Percentiles rank a stretch among this genome's conserved stretches.
Conservation (phyloP, 2,329 filamentous ascomycete genomes). For the Arthrinium puccinioides region DNA sequence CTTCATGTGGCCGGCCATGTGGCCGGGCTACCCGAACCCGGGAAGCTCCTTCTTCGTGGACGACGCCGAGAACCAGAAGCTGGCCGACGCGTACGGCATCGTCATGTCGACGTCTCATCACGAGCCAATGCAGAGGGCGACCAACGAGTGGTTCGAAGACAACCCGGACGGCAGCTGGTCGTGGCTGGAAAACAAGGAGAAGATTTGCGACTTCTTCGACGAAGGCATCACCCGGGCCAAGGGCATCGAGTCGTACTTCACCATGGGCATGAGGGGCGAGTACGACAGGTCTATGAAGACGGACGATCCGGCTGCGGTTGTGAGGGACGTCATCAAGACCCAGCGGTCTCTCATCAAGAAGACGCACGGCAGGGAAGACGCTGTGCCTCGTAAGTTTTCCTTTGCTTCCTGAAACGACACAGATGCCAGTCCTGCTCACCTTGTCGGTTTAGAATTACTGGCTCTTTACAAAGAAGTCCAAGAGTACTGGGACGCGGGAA, state of each 20-base stretch:
- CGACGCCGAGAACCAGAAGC: conserved; percentile 45
- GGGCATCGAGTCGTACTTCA: conserved; percentile 52
- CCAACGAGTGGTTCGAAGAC: conserved; percentile 35
- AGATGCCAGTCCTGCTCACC: conserved; percentile 10
- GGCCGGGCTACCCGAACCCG: conserved; percentile 39
- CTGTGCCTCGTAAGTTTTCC: conserved; percentile 33
- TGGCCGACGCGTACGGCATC: conserved; percentile 57
- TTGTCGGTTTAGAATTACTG: conserved; percentile 47
- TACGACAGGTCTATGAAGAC: conserved; percentile 45
- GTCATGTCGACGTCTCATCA: conserved; percentile 59
- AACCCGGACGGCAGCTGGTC: conserved; percentile 46
- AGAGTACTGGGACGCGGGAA: conserved; percentile 45
- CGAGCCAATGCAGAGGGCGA: conserved; percentile 57
- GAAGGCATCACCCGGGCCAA: conserved; percentile 47
- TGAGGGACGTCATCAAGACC: conserved; percentile 45
- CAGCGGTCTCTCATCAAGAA: conserved; percentile 47
- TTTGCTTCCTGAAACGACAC: no score
- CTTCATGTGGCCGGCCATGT: conserved; percentile 63
- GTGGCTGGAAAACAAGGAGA: conserved; percentile 48
- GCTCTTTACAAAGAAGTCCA: conserved; percentile 61
- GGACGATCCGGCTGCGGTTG: conserved; percentile 41
- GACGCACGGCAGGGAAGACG: conserved; percentile 37
- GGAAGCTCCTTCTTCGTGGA: conserved; percentile 55
- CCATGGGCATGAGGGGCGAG: conserved; percentile 49
- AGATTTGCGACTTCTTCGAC: conserved; percentile 49